A percentile compares a stretch with the other conserved stretches of the same genome.
Conservation (phyloP, 2,329 filamentous ascomycete species). For the Diaporthe sp. region DNA sequence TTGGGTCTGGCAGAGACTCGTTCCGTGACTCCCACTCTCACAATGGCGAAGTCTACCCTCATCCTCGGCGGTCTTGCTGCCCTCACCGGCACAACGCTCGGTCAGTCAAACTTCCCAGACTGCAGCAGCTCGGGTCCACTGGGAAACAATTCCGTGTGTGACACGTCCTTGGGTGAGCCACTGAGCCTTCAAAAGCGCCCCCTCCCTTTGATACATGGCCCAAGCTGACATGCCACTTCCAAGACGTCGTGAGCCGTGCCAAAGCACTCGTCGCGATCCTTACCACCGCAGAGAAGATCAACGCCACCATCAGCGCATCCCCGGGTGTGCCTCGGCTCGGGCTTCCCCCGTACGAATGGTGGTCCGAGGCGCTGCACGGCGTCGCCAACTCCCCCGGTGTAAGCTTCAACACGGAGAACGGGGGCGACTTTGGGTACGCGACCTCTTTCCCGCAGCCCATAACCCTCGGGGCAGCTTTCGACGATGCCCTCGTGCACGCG, state of each 20-base stretch:
- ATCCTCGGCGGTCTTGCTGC: conserved; percentile 12
- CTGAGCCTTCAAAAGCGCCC: background rate
- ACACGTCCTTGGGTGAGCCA: conserved; percentile 30
- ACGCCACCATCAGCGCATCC: conserved; percentile 44
- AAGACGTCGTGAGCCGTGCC: conserved; percentile 35
- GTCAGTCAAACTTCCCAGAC: conserved; percentile 37
- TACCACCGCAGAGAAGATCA: conserved; percentile 41
- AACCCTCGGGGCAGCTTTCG: conserved; percentile 72
- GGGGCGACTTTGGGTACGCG: conserved; percentile 68
- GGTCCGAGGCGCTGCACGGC: conserved; percentile 74
- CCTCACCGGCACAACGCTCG: conserved; percentile 6
- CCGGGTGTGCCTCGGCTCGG: conserved; percentile 68
- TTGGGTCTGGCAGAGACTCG: background rate
- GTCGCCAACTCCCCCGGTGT: conserved; percentile 68
- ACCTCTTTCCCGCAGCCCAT: conserved; percentile 78
- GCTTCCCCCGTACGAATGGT: conserved; percentile 71
- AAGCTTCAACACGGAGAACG: conserved; percentile 43
- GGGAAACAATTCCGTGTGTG: conserved; percentile 36
- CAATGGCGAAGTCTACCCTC: conserved; percentile 18
- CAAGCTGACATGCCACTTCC: background rate
- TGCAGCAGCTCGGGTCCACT: conserved; percentile 36
- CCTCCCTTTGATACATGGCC: accelerated
- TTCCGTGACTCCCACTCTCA: background rate
- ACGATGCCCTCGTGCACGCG: conserved; percentile 70
- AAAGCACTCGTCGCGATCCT: conserved; percentile 33